A percentile compares a stretch with the other conserved stretches of the same genome.
phyloP scores from a whole-genome alignment of 1,284 basidiomycete genomes.

The Microbotryum lychnidis-dioicae region DNA sequence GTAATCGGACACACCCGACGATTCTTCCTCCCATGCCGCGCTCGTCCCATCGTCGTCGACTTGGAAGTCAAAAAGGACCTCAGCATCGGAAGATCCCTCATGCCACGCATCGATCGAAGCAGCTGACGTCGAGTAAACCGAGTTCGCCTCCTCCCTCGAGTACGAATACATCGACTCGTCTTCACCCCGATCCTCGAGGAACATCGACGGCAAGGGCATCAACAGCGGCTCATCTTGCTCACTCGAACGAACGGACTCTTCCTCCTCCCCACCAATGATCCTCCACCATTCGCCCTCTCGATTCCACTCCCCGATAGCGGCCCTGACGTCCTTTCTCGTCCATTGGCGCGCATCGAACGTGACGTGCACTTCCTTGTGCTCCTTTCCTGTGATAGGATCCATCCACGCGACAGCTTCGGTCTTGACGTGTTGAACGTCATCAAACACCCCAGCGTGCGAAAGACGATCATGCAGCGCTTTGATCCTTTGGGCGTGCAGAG shows the following conservation, averaged over 20 bases:
- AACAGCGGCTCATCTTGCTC: constrained; percentile 8
- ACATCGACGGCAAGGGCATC: constrained; percentile 3
- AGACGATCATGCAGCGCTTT: constrained; percentile 18
- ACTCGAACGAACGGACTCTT: constrained; percentile 4
- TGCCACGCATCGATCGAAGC: constrained; percentile 1
- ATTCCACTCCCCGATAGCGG: constrained; percentile 4
- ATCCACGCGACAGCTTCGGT: not conserved
- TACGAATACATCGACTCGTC: too few relatives aligned
- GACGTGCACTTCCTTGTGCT: constrained; percentile 1
- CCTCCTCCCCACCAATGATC: constrained; percentile 1
- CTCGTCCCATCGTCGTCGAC: constrained; percentile 52
- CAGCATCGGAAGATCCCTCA: not conserved
- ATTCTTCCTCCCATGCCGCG: constrained; percentile 34
- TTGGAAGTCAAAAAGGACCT: constrained; percentile 32
- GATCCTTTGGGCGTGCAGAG: constrained; percentile 16
- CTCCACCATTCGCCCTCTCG: not conserved
- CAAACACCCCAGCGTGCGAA: constrained; percentile 15
- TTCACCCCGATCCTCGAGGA: not conserved
- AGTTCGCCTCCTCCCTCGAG: not conserved
- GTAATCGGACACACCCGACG: not conserved
- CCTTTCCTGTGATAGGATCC: not conserved
- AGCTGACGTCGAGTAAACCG: not conserved
- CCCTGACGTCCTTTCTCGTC: constrained; percentile 3
- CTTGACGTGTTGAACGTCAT: not conserved
- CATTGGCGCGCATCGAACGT: not conserved